Base-by-base conservation (phyloP, 2,329 filamentous ascomycete species). In the Thielaviopsis punctulata region DNA sequence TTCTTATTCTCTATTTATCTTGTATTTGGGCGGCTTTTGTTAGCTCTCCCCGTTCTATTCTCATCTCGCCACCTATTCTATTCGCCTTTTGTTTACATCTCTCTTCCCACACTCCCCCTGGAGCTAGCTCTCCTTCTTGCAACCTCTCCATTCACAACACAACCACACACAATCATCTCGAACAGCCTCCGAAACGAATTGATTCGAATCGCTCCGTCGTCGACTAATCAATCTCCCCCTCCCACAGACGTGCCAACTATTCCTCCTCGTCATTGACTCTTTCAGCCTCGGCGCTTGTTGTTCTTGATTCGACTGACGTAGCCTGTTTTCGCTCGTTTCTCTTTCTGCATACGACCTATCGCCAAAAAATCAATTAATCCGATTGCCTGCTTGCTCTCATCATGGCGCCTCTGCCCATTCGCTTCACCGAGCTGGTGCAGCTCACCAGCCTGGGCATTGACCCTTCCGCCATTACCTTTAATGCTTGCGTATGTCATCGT, bases 381-480 rank as follows among this genome's bases (percentile, higher is more conserved):
- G n/a, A 27, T 27, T 27, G 25, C 25, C 10, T 27, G n/a, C 25
- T 27, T 27, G 10, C n/a, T 22, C 24, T 23, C 18, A 52, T 41
- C 66, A 75, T 75, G 79, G 77, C 80, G 66, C 77, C 81, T 69
- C 75, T 93, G 65, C 87, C 86, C 64, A 94, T 95, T 72, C 88
- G 87, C 75, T 93, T 95, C 70, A 84, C 84, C 67, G 88, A 94
- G 80, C 79, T 90, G 64, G 77, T 90, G 68, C 85, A 89, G 69
- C 72, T 74, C 67, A 63, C 65, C 62, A 68, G 65, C 60, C 63
- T 71, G 56, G 68, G 69, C 58, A 67, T 72, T 57, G 69, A 76
- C 60, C 63, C 67, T 56, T 60, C 66, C 59, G 66, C 66, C 62
- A 86, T 88, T 73, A 79, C 81, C 65, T 86, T 86, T 74, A 86